Conservation (phyloP, 2,329 filamentous ascomycete genomes). For the Cladorrhinum sp. region DNA sequence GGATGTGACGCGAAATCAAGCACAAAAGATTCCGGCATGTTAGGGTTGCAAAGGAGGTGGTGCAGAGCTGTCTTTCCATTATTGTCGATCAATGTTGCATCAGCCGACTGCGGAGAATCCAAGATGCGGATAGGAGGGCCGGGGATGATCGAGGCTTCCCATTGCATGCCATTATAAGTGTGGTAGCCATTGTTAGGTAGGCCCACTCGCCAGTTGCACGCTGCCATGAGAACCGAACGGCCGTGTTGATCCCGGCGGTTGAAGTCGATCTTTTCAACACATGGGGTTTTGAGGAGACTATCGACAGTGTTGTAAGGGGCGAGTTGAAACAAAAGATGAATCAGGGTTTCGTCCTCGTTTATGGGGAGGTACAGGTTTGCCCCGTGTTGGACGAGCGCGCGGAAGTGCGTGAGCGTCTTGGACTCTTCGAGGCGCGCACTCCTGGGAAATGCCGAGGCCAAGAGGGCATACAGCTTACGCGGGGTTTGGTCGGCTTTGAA, state of each 20-base stretch:
- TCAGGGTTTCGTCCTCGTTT: slow-evolving; percentile 8
- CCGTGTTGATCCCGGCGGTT: slow-evolving; percentile 22
- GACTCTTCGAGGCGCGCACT: not conserved
- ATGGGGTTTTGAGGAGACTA: slow-evolving; percentile 5
- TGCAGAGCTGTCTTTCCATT: slow-evolving; percentile 23
- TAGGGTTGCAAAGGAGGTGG: slow-evolving; percentile 23
- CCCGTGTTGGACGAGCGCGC: not conserved
- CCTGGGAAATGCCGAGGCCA: slow-evolving; percentile 5
- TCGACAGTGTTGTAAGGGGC: not conserved
- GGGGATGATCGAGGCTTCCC: not conserved
- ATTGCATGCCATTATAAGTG: no score
- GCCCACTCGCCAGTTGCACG: slow-evolving; percentile 19
- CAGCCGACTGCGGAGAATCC: slow-evolving; percentile 8
- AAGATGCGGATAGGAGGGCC: slow-evolving; percentile 18
- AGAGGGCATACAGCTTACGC: slow-evolving; percentile 3
- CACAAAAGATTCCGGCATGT: slow-evolving; percentile 20
- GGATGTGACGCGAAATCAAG: slow-evolving; percentile 21
- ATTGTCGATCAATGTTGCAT: slow-evolving; percentile 18
- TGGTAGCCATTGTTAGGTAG: no score
- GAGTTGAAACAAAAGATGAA: slow-evolving; percentile 14
- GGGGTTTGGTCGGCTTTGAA: not conserved
- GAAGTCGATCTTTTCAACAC: slow-evolving; percentile 21
- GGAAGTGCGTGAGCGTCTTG: slow-evolving; percentile 1
- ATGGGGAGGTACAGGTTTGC: slow-evolving; percentile 11
- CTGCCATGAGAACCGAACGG: slow-evolving; percentile 24